Base-by-base conservation (phyloP, 2,329 filamentous ascomycete species). In the Gnomoniopsis smithogilvyi region DNA sequence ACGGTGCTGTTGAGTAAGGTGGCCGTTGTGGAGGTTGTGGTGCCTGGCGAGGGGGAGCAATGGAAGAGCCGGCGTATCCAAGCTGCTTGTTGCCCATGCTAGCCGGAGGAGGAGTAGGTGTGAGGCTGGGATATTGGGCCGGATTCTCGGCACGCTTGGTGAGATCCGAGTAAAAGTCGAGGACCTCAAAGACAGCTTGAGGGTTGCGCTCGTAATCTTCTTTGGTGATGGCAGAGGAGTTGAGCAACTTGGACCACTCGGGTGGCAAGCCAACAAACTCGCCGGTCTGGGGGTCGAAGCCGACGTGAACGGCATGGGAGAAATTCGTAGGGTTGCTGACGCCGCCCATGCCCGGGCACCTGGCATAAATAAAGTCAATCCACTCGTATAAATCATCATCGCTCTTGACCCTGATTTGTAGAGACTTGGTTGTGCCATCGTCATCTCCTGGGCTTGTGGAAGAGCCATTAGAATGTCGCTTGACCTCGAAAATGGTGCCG, bases 241-340 rank as follows among this genome's bases (percentile, higher is more conserved):
- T 98, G 65, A 99, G 82, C 54, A 99, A 82, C 74, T 96, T 96
- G 70, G 96, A 95, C 95, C 95, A 99, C 78, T 99, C 95, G 6
- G 92, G 88, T 1, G 95, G 95, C 66, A 99, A 76, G 43, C 95
- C 95, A 51, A 96, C 92, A 69, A 99, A 99, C 66, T 95, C 92
- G 64, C 95, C 95, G 2, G 92, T 96, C 67, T 92, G 89, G 26
- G 94, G 92, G 72, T 99, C 95, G 70, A 98, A 99, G 61, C 95
- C 95, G 65, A 99, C 95, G 72, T 99, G 95, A 24, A 99, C 93
- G 50, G 93, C 90, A 72, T 99, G 95, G 24, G 90, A 92, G 78
- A 99, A 99, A 78, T 98, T 97, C 65, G 95, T 98, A 6, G 95
- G 95, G 74, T 98, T 97, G 76, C 94, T 97, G 58, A 99, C 95